These are phyloP conservation scores for Xerocomellus intermedius DNA, from an alignment of 768 basidiomycete genomes.

Conservation along the genomic window DNA sequence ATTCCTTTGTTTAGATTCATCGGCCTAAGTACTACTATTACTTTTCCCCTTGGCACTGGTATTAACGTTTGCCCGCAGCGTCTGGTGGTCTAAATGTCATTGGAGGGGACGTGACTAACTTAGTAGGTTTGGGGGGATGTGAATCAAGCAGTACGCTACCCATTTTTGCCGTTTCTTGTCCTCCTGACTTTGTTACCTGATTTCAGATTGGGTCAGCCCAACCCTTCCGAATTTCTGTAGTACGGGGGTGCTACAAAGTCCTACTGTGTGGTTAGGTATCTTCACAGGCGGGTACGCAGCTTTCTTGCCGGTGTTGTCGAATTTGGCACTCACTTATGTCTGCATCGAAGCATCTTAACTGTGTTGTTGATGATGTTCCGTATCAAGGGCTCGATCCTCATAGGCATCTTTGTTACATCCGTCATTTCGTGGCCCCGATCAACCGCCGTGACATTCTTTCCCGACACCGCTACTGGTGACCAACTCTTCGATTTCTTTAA, in stretches of 20 bases:
- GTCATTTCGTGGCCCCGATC: slow-evolving; percentile 88
- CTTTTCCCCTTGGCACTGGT: neutral
- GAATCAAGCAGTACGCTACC: slow-evolving; percentile 41
- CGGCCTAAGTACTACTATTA: slow-evolving; percentile 54
- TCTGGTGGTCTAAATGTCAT: slow-evolving; percentile 70
- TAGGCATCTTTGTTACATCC: slow-evolving; percentile 81
- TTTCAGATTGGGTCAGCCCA: slow-evolving; percentile 41
- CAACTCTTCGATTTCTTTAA: slow-evolving; percentile 82
- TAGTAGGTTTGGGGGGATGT: slow-evolving; percentile 80
- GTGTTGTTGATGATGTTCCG: slow-evolving; percentile 82
- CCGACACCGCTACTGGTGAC: slow-evolving; percentile 65
- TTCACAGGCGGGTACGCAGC: slow-evolving; percentile 73
- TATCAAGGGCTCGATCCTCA: slow-evolving; percentile 77
- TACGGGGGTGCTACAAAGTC: slow-evolving; percentile 61
- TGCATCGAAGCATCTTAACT: slow-evolving; percentile 58
- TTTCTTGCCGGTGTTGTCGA: neutral
- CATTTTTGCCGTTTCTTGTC: slow-evolving; percentile 1
- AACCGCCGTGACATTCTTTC: slow-evolving; percentile 79
- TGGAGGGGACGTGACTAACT: slow-evolving; percentile 66
- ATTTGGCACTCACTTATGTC: slow-evolving; percentile 3
- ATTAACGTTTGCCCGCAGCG: slow-evolving; percentile 37
- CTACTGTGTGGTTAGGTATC: slow-evolving; percentile 87
- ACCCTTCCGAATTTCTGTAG: slow-evolving; percentile 60
- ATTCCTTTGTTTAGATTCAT: slow-evolving; percentile 52
- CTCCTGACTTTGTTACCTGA: slow-evolving; percentile 1